phyloP scores from a whole-genome alignment of 2,329 filamentous ascomycete genomes.

The Aspergillus nomiae region DNA sequence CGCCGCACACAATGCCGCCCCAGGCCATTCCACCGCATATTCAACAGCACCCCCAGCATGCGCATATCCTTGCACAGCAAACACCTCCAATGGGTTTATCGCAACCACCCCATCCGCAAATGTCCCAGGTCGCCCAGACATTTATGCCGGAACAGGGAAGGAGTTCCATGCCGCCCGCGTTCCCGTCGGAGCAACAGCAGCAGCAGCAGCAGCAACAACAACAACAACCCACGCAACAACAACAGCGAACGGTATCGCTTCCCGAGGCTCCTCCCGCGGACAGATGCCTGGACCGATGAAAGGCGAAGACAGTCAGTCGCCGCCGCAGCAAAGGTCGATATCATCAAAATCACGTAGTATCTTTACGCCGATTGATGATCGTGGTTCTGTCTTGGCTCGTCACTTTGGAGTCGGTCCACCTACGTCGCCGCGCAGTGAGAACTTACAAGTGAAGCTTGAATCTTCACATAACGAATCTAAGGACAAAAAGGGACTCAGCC shows the following conservation, averaged over 20 bases:
- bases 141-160: slow-evolving; percentile 77
- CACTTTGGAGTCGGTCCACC: slow-evolving; percentile 71
- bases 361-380: slow-evolving; percentile 95
- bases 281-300: slow-evolving; percentile 48
- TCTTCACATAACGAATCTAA: slow-evolving; percentile 45
- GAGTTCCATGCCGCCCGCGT: slow-evolving; percentile 71
- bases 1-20: slow-evolving; percentile 31
- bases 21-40: slow-evolving; percentile 52
- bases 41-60: slow-evolving; percentile 43
- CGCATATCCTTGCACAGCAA: slow-evolving; percentile 31
- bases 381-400: slow-evolving; percentile 81
- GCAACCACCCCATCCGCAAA: slow-evolving; percentile 41
- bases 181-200: slow-evolving; percentile 59
- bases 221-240: slow-evolving; percentile 48
- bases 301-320: slow-evolving; percentile 47
- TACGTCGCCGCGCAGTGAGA: slow-evolving; percentile 48
- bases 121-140: slow-evolving; percentile 62
- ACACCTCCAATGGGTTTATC: slow-evolving; percentile 32
- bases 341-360: slow-evolving; percentile 81
- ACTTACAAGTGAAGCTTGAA: slow-evolving; percentile 37
- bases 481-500: slow-evolving; percentile 65
- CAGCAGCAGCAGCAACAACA: slow-evolving; percentile 49
- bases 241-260: slow-evolving; percentile 59
- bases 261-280: slow-evolving; percentile 58
- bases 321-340: slow-evolving; percentile 62